Base-by-base conservation (phyloP, 441 rosid species). In the Gossypium gossypioides region DNA sequence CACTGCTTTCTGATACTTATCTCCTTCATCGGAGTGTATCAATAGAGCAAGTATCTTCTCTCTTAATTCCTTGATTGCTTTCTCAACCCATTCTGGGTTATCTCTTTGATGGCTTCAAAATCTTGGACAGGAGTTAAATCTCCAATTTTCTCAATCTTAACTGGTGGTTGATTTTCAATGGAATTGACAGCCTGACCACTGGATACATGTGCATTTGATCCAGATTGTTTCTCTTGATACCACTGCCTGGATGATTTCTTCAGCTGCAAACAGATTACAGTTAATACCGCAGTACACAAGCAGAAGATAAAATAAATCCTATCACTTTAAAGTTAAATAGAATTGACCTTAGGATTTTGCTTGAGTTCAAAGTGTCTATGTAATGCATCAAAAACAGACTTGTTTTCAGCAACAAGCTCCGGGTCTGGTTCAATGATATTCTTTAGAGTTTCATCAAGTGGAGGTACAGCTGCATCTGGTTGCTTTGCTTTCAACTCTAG, bases 81-180 rank as follows among this genome's bases (percentile, higher is more conserved):
- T 91, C 19, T 29, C 68, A 25, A 85, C 73, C 89, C 89, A 91
- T 16, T 88, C 85, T 10, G 89, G 86, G 72, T 63, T 81, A 74
- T 95, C 98, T 82, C 97, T 91, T 16, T 88, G 87, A 0, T 87
- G 19, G 80, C 88, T 83, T 91, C 92, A 76, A 95, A 91, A 83
- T 95, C 98, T 79, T 85, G 84, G 71, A 91, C 68, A 3, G 97
- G 95, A 56, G 77, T 89, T 78, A 72, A 79, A 78, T 88, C 85
- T 54, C 97, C 91, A 32, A 94, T 77, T 61, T 77, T 69, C 66
- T 81, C 90, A 29, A 82, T 67, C 55, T 65, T 61, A 56, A 15
- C 74, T 13, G 12, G n/a, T 13, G 78, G 72, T 66, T 69, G 78
- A 50, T 73, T 81, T 58, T 81, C 85, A 64, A 7, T 62, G 57